Base-by-base conservation (phyloP, 495 filamentous ascomycete species). In the Paragyromitra xinjiangensis region DNA sequence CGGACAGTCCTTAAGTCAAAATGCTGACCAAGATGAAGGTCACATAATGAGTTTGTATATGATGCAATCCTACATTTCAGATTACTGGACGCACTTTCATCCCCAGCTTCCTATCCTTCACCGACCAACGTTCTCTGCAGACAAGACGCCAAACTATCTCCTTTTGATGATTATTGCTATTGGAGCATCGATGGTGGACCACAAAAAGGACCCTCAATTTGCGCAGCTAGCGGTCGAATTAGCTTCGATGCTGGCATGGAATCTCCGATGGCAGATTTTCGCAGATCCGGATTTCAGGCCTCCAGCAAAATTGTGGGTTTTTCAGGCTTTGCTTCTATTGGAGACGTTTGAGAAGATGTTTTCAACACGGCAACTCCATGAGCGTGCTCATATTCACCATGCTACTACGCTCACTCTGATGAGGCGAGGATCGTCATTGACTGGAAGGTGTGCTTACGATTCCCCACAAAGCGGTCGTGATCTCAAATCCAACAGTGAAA, bases 321-420 rank as follows among this genome's bases (percentile, higher is more conserved):
- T 98, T 84, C 95, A 99, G 82, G 91, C 95, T 0, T 85, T 98
- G 51, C 83, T 99, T 14, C 86, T 99, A 6, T 86, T 99, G 55
- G 95, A 99, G 81, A 86, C 97, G 0, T 98, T 95, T 82, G 95
- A 99, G 85, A 99, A 99, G 86, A 93, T 95, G 89, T 97, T 94
- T 82, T 94, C 93, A 34, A 97, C 94, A 0, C 88, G 94, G 59
- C 90, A 92, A 48, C 87, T 98, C 34, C 95, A 99, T 84, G 95
- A 99, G 84, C 90, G 95, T 75, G 95, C 95, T 6, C 95, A 98
- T 78, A 97, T 99, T 45, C 95, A 98, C 74, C 95, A 99, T 83
- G 96, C 94, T 29, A 97, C 95, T 0, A 97, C 95, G 0, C 88
- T 99, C 65, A 97, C 94, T 0, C 85, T 99, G 58, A 98, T 99